phyloP scores from a whole-genome alignment of 257 asterid species.

The Solanum dulcamara region DNA sequence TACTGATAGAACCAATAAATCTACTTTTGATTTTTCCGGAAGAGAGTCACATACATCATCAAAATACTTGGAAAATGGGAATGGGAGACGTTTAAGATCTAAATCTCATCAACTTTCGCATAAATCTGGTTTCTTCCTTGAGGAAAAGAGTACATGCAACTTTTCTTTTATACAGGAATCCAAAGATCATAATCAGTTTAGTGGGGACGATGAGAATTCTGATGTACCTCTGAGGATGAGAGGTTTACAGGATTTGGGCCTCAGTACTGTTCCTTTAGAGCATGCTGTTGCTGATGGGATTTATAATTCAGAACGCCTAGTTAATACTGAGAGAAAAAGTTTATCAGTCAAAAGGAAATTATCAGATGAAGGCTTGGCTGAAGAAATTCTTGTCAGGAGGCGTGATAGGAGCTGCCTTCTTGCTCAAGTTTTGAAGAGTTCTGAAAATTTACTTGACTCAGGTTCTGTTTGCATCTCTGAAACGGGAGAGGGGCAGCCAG shows the following conservation, averaged over 20 bases:
- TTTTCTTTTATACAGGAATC: conserved; percentile 17
- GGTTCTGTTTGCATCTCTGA: conserved; percentile 18
- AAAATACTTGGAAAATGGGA: conserved; percentile 30
- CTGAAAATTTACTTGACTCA: conserved; percentile 22
- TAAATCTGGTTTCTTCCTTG: conserved; percentile 25
- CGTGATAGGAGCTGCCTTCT: conserved; percentile 16
- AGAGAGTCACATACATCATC: conserved; percentile 20
- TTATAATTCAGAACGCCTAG: conserved; percentile 9
- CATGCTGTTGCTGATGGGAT: conserved; percentile 13
- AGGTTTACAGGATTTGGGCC: conserved; percentile 81
- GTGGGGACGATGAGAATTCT: conserved; percentile 58
- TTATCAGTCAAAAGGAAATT: conserved; percentile 22
- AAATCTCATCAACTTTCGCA: conserved; percentile 25
- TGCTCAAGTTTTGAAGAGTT: conserved; percentile 22
- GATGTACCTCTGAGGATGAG: conserved; percentile 58
- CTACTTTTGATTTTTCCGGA: conserved; percentile 30
- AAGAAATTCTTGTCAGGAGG: conserved; percentile 24
- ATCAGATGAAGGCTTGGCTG: conserved; percentile 27
- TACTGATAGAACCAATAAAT: conserved; percentile 26
- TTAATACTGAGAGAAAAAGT: conserved; percentile 2
- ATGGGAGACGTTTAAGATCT: conserved; percentile 21
- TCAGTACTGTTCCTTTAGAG: conserved; percentile 42
- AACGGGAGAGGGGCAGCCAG: conserved; percentile 56
- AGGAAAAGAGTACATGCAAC: conserved; percentile 28
- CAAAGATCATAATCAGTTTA: conserved; percentile 36